Base-by-base conservation (phyloP, 2,329 filamentous ascomycete genomes). In the Calonectria pseudoreteaudii region DNA sequence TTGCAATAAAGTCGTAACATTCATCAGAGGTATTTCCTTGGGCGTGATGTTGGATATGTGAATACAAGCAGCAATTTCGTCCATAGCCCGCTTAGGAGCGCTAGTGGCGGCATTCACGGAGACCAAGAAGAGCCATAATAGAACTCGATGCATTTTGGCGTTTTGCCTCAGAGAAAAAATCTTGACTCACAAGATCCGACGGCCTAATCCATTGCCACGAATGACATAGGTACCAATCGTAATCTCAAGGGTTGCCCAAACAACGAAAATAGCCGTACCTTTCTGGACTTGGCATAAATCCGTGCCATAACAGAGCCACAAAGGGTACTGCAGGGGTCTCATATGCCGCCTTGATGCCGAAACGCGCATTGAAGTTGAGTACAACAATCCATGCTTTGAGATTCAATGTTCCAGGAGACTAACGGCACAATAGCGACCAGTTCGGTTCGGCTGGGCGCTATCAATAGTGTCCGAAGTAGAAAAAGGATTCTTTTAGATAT, bases 121-220 rank as follows among this genome's bases (percentile, higher is more conserved):
- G n/a, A n/a, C 76, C 77, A 26, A 79, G 77, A 0, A 79, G 78
- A 79, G n/a, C 78, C 76, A 11, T 70, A 64, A 36, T 72, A 75
- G n/a, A n/a, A n/a, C n/a, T n/a, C n/a, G n/a, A n/a, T n/a, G n/a
- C n/a, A n/a, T n/a, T n/a, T n/a, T n/a, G n/a, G n/a, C n/a, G n/a
- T n/a, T 44, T 44, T 20, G 18, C 18, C 41, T 77, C 7, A 20
- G 2, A 1, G 5, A 4, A 11, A 2, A 26, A 18, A 9, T 5
- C 10, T 30, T 2, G 2, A 64, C 69, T 62, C 56, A 78, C 74
- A 70, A 78, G 34, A 78, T 67, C 38, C 74, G 72, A 34, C 70
- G 74, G 1, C 72, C 47, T 1, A 72, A 23, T 1, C 74, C 76
- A 47, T 78, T 67, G 18, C 72, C 68, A 1, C 69, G 66, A 30